phyloP scores from a whole-genome alignment of 208 protist genomes.

The Eutreptiella sp. region DNA sequence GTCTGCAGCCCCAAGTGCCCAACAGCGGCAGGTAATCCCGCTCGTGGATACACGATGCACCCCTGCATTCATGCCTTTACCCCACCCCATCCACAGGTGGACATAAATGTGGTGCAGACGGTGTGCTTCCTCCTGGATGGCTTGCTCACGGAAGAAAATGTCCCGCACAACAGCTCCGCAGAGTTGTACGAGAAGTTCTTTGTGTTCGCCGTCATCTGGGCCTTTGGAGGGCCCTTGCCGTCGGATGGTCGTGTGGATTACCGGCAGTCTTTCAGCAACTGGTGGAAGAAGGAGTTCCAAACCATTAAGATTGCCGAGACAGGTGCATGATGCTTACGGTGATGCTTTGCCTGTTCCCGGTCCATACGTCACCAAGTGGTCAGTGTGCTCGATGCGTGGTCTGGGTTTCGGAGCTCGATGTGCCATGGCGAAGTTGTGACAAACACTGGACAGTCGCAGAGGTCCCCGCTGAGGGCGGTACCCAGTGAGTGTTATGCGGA shows the following conservation, averaged over 20 bases:
- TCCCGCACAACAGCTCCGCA: slow-evolving; percentile 12
- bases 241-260: slow-evolving; percentile 53
- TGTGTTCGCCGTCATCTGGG: slow-evolving; percentile 66
- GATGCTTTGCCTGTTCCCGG: no score
- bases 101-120: slow-evolving; percentile 58
- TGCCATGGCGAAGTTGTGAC: no score
- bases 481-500: no score
- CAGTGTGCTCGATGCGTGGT: no score
- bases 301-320: slow-evolving; percentile 33
- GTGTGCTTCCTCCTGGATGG: slow-evolving; percentile 60
- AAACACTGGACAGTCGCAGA: no score
- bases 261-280: slow-evolving; percentile 49
- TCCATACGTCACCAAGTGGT: no score
- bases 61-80: slow-evolving; percentile 4
- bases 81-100: no score
- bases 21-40: no score
- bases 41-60: background rate
- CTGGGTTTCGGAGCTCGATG: no score
- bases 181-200: slow-evolving; percentile 66
- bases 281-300: slow-evolving; percentile 38
- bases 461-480: no score
- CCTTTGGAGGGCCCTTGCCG: slow-evolving; percentile 54
- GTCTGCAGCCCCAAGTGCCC: no score
- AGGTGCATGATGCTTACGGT: no score
- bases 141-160: slow-evolving; percentile 34